These are phyloP conservation scores for Rubia peregrina DNA, from an alignment of 305 asterid species.

Conservation along the genomic window DNA sequence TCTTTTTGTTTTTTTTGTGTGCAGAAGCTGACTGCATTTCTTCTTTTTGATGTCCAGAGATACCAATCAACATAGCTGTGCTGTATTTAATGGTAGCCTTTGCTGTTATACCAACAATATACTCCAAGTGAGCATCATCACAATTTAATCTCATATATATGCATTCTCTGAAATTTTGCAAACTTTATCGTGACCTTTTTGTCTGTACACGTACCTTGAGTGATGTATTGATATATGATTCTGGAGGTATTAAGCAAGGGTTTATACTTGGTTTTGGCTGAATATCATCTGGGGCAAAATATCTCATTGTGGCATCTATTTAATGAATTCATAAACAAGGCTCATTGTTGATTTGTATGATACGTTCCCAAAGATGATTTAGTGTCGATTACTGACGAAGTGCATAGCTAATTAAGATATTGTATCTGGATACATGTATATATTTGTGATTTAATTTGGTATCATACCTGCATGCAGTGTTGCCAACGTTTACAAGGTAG, in stretches of 20 bases:
- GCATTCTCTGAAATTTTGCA: not conserved
- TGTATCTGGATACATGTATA: not conserved
- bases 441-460: slow-evolving; percentile 6
- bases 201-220: not conserved
- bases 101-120: slow-evolving; percentile 72
- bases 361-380: not conserved
- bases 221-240: not conserved
- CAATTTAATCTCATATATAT: not conserved
- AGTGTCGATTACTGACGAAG: not conserved
- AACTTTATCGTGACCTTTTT: not conserved
- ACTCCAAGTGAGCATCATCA: slow-evolving; percentile 62
- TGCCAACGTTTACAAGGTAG: slow-evolving; percentile 63
- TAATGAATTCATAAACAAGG: not conserved
- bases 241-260: not conserved
- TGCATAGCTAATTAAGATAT: not conserved
- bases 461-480: slow-evolving; percentile 43
- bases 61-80: slow-evolving; percentile 39
- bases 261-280: not conserved
- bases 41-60: slow-evolving; percentile 36
- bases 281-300: not conserved
- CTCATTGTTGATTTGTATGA: not conserved
- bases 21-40: slow-evolving; percentile 7
- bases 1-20: not conserved
- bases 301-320: not conserved
- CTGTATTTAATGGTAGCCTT: slow-evolving; percentile 53